Percentiles rank a stretch among this genome's conserved stretches.
Conservation (phyloP, 164 flowering plant species). For the Annona cherimola region DNA sequence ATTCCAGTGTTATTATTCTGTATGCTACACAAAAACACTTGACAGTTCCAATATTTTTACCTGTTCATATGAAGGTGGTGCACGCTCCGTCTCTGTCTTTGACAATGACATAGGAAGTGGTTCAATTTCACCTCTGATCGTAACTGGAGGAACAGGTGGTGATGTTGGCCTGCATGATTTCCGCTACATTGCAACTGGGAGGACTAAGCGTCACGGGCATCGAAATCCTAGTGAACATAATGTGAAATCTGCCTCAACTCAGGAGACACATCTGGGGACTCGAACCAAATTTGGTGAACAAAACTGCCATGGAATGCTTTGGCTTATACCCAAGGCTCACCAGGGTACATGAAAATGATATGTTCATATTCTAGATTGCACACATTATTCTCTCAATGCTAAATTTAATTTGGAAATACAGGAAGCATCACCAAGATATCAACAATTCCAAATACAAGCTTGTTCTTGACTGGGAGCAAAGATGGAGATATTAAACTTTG, state of each 20-base stretch:
- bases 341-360: conserved; percentile 40
- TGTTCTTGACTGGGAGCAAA: conserved; percentile 94
- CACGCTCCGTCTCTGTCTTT: conserved; percentile 76
- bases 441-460: conserved; percentile 80
- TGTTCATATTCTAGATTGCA: neutral
- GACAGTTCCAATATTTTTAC: neutral
- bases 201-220: conserved; percentile 52
- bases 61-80: conserved; percentile 66
- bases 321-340: conserved; percentile 98
- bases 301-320: conserved; percentile 84
- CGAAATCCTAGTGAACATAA: conserved; percentile 29
- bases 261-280: conserved; percentile 22
- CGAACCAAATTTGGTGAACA: conserved; percentile 44
- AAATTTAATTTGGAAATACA: conserved; percentile 19
- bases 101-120: conserved; percentile 85
- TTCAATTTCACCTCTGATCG: conserved; percentile 82
- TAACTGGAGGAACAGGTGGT: conserved; percentile 90
- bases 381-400: neutral
- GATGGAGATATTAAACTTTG: conserved; percentile 99
- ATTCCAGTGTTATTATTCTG: neutral
- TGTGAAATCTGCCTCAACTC: conserved; percentile 19
- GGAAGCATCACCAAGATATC: conserved; percentile 79
- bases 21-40: neutral
- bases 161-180: conserved; percentile 95
- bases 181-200: conserved; percentile 92